Evolutionary conservation across 139 green algal genomes (phyloP), one percentile per base, ranked within the genome.

Genomic region (Pleodorina starrii): DNA sequence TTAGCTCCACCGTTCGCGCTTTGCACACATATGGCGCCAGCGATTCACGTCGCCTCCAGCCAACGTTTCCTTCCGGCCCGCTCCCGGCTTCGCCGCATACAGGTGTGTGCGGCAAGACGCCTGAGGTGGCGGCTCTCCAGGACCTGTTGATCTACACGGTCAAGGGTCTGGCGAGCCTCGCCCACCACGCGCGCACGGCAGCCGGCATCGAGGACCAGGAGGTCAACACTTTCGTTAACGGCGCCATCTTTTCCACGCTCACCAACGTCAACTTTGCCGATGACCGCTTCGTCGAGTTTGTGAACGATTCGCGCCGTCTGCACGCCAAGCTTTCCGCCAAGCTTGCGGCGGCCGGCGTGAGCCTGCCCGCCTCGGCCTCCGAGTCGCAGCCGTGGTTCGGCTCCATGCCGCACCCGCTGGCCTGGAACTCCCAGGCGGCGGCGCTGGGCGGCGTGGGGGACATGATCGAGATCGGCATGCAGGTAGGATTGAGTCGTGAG

Each of bases 251-350:
- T 73, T 86, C 89, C 16, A 96, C 93, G 5, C 90, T 97, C 14
- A 97, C 95, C 78, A 97, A 97, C 74, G 92, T 97, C 82, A 97
- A 96, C 92, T 96, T 96, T 74, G 90, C 94, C 44, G 81, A 87
- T 5, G 60, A 66, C 0, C 90, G 91, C 82, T 95, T 96, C 40
- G 10, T 92, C 32, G 73, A 91, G 82, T 91, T 90, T 29, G 76
- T 90, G 10, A 66, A 16, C 48, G 69, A 81, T 10, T 27, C 6
- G 17, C 84, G 84, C 1, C 35, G 5, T 5, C 71, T 84, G 48
- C 60, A 86, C 84, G 36, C 54, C 0, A 14, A 38, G 32, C 75
- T 81, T 40, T 38, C 51, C 0, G 90, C 75, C 16, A 66, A 92
- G 81, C 59, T 93, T 44, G 29, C 60, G 6, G 82, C 82, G 38